A percentile compares a stretch with the other conserved stretches of the same genome.
phyloP scores from a whole-genome alignment of 495 filamentous ascomycete genomes.

The Penicillium bovifimosum region DNA sequence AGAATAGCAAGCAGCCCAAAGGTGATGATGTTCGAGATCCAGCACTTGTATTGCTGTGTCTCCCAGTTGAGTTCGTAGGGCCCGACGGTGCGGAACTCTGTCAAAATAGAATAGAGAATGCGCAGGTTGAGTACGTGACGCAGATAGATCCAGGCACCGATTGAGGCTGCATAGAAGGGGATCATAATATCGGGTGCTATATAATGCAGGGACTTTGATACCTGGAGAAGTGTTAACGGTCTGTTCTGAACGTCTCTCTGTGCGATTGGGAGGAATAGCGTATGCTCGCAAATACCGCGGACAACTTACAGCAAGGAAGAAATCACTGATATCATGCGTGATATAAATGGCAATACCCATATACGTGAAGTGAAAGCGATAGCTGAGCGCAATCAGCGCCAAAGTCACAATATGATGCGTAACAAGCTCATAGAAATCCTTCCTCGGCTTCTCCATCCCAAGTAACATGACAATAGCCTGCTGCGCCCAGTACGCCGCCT shows the following conservation, averaged over 20 bases:
- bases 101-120: conserved; percentile 71
- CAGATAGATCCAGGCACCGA: conserved; percentile 75
- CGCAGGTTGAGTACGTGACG: conserved; percentile 81
- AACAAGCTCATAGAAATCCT: conserved; percentile 86
- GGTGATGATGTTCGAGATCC: conserved; percentile 60
- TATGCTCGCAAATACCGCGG: background rate
- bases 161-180: conserved; percentile 73
- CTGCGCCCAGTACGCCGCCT: conserved; percentile 88
- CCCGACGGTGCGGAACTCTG: conserved; percentile 73
- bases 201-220: conserved; percentile 86
- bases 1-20: conserved; percentile 57
- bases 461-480: conserved; percentile 79
- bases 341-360: conserved; percentile 88
- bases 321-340: conserved; percentile 86
- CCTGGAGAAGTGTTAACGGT: conserved; percentile 35
- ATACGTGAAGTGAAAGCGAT: conserved; percentile 91
- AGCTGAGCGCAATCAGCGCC: conserved; percentile 70
- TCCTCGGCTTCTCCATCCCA: conserved; percentile 78
- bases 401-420: conserved; percentile 83
- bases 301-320: conserved; percentile 81
- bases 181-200: conserved; percentile 61
- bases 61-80: conserved; percentile 76
- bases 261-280: background rate
- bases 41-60: conserved; percentile 67
- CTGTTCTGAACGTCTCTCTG: background rate